Evolutionary conservation across 2,329 filamentous ascomycete species (phyloP).

Genomic region (Plectosphaerella sp.): DNA sequence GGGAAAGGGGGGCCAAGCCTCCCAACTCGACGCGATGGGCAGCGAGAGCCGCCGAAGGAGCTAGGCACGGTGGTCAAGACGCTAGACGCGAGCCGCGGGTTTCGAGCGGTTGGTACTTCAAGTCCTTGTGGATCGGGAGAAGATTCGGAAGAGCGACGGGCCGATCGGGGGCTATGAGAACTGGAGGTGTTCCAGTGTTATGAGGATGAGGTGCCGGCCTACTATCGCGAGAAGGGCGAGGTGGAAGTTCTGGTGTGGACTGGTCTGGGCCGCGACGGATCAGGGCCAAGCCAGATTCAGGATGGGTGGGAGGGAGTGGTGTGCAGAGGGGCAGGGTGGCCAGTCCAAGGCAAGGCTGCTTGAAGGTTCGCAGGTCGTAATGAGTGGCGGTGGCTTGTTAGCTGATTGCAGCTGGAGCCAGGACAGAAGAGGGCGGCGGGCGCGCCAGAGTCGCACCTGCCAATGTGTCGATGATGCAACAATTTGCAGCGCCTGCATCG

Average conservation of each 20-base stretch:
- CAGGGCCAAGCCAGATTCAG: not conserved
- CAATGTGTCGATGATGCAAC: slow-evolving; percentile 1
- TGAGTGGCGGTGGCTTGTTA: not conserved
- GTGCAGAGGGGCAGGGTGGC: not conserved
- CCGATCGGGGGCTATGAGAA: too few relatives aligned
- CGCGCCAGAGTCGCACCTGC: not conserved
- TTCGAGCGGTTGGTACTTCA: not conserved
- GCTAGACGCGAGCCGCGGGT: not conserved
- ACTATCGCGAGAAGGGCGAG: not conserved
- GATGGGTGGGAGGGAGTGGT: not conserved
- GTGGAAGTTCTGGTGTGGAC: not conserved
- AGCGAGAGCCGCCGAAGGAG: not conserved
- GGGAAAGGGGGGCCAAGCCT: too few relatives aligned
- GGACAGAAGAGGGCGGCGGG: not conserved
- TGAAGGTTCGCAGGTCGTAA: not conserved
- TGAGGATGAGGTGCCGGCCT: not conserved
- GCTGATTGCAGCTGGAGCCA: not conserved
- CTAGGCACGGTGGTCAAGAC: slow-evolving; percentile 1
- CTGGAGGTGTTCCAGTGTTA: too few relatives aligned
- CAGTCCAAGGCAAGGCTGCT: not conserved
- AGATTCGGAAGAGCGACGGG: too few relatives aligned
- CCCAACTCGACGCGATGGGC: not conserved
- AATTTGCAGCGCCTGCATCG: not conserved
- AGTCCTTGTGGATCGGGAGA: not conserved
- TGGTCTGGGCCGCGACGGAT: not conserved